Evolutionary conservation across 805 yeast species (phyloP).

Genomic region (Wickerhamomyces ciferrii): DNA sequence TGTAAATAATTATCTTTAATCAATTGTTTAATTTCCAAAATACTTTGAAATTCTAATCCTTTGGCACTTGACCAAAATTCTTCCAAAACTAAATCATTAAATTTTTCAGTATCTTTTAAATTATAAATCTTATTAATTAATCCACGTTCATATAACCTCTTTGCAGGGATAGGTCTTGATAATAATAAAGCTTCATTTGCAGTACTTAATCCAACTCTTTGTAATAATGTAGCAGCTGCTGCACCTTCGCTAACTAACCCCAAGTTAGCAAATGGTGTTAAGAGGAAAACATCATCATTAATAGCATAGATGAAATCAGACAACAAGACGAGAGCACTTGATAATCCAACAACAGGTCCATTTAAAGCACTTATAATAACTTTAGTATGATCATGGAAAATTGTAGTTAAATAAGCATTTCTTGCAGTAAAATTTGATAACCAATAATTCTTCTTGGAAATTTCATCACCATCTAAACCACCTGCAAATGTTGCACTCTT

Average conservation of each 20-base stretch:
- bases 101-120: conserved; percentile 35
- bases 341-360: conserved; percentile 83
- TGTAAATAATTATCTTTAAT: conserved; percentile 24
- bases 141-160: conserved; percentile 52
- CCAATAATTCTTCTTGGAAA: conserved; percentile 37
- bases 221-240: conserved; percentile 59
- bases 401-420: conserved; percentile 62
- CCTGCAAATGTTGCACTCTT: conserved; percentile 21
- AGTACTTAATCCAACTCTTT: conserved; percentile 65
- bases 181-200: conserved; percentile 71
- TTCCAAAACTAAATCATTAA: conserved; percentile 36
- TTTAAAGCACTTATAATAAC: conserved; percentile 69
- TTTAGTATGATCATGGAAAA: conserved; percentile 67
- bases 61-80: conserved; percentile 31
- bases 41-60: conserved; percentile 34
- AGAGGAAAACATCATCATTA: conserved; percentile 50
- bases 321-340: conserved; percentile 67
- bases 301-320: conserved; percentile 73
- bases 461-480: conserved; percentile 5
- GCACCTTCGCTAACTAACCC: conserved; percentile 86
- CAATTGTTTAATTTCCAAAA: conserved; percentile 37
- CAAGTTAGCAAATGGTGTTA: conserved; percentile 75
- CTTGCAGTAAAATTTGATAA: conserved; percentile 58
- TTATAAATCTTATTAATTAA: conserved; percentile 56
- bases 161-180: conserved; percentile 57